Evolutionary conservation across 768 basidiomycete genomes (phyloP).

Genomic region (Boletus edulis): DNA sequence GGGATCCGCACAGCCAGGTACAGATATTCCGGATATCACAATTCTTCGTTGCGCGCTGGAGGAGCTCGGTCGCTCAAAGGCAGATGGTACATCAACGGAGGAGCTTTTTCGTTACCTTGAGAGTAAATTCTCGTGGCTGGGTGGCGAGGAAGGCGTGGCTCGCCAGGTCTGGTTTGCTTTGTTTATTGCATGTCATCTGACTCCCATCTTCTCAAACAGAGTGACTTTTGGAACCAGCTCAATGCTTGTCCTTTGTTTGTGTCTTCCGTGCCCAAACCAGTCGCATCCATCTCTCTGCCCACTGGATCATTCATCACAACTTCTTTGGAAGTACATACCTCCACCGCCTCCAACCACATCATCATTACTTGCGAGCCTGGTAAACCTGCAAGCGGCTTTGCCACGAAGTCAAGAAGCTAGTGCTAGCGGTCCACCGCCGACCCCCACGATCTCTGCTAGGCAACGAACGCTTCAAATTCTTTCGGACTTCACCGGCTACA

Average conservation of each 20-base stretch:
- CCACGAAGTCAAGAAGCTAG: constrained; percentile 17
- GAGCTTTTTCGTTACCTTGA: constrained; percentile 61
- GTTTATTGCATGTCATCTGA: not conserved
- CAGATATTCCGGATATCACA: constrained; percentile 47
- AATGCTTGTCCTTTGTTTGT: constrained; percentile 48
- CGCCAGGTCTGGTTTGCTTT: constrained; percentile 48
- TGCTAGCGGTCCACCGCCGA: constrained; percentile 3
- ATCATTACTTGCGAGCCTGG: constrained; percentile 27
- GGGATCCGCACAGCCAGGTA: constrained; percentile 11
- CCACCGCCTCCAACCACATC: constrained; percentile 27
- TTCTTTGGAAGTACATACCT: constrained; percentile 40
- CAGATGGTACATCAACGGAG: constrained; percentile 48
- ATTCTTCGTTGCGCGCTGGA: constrained; percentile 62
- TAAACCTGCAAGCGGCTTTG: constrained; percentile 20
- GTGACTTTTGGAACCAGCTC: constrained; percentile 59
- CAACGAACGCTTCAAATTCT: constrained; percentile 66
- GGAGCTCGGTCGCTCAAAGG: constrained; percentile 41
- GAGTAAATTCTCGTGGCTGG: constrained; percentile 56
- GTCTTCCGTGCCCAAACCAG: constrained; percentile 28
- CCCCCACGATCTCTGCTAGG: constrained; percentile 33
- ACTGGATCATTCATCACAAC: constrained; percentile 21
- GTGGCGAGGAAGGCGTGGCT: constrained; percentile 45
- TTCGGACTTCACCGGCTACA: constrained; percentile 74
- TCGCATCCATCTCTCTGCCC: constrained; percentile 1
- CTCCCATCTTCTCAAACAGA: constrained; percentile 29